phyloP scores from a whole-genome alignment of 2,329 filamentous ascomycete species.

The Pseudofabraea citricarpa region DNA sequence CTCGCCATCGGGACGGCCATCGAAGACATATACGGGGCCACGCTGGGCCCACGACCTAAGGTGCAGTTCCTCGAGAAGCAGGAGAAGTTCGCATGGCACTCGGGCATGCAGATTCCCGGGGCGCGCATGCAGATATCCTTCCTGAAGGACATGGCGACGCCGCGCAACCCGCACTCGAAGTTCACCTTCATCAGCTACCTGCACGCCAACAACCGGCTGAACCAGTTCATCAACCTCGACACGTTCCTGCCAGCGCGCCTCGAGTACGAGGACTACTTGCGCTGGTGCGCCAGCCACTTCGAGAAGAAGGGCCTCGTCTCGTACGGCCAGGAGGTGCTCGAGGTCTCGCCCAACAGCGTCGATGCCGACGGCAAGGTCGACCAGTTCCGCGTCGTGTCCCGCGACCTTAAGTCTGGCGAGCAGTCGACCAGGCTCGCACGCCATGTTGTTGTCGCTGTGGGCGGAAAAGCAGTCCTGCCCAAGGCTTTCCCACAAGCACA shows the following conservation, averaged over 20 bases:
- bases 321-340: slow-evolving; percentile 54
- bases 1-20: slow-evolving; percentile 82
- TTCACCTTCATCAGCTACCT: slow-evolving; percentile 98
- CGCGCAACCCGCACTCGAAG: slow-evolving; percentile 80
- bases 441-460: slow-evolving; percentile 54
- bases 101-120: slow-evolving; percentile 89
- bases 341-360: slow-evolving; percentile 32
- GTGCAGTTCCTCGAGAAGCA: slow-evolving; percentile 89
- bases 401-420: slow-evolving; percentile 28
- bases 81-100: slow-evolving; percentile 80
- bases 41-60: slow-evolving; percentile 47
- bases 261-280: slow-evolving; percentile 94
- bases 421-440: slow-evolving; percentile 27
- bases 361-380: slow-evolving; percentile 31
- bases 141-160: slow-evolving; percentile 89
- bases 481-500: slow-evolving; percentile 56
- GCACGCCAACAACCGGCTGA: slow-evolving; percentile 71
- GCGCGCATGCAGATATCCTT: slow-evolving; percentile 98
- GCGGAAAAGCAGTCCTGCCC: slow-evolving; percentile 68
- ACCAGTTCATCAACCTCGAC: slow-evolving; percentile 84
- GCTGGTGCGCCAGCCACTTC: slow-evolving; percentile 85
- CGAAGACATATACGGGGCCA: slow-evolving; percentile 61
- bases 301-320: slow-evolving; percentile 51
- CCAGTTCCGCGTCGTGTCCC: slow-evolving; percentile 22
- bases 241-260: slow-evolving; percentile 82